phyloP scores from a whole-genome alignment of 139 green algal genomes.

The Tetradesmus obliquus region DNA sequence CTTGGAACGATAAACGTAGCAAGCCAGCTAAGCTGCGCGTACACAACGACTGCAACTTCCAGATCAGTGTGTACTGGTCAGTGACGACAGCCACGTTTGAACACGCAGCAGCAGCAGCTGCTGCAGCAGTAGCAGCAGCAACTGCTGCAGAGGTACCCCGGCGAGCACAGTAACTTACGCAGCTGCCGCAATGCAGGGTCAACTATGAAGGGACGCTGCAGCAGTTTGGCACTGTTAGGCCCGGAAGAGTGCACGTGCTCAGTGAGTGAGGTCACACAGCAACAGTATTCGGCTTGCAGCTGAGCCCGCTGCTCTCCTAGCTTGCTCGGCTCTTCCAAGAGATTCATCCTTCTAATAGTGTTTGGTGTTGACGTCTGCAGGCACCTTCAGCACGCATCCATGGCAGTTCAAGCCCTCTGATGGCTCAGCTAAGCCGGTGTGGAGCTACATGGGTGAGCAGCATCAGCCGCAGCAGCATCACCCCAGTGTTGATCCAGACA shows the following conservation, averaged over 20 bases:
- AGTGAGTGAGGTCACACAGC: not conserved
- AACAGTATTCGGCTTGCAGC: not conserved
- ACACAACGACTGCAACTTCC: not conserved
- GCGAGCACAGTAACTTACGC: not conserved
- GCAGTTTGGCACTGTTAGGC: slow-evolving; percentile 10
- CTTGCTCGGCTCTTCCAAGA: not conserved
- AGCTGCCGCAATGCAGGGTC: not conserved
- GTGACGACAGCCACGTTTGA: not conserved
- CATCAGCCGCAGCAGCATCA: not conserved
- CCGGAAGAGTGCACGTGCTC: not conserved
- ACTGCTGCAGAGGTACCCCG: not conserved
- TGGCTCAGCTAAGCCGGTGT: not conserved
- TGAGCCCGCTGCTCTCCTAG: not conserved
- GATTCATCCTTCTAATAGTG: too few relatives aligned
- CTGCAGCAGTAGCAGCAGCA: not conserved
- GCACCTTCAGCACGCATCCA: slow-evolving; percentile 61
- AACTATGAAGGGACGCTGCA: slow-evolving; percentile 8
- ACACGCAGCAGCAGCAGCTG: not conserved
- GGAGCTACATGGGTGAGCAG: slow-evolving; percentile 15
- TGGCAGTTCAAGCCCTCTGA: slow-evolving; percentile 53
- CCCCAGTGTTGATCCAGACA: too few relatives aligned
- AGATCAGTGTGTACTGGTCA: not conserved
- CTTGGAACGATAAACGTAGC: not conserved
- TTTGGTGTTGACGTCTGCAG: slow-evolving; percentile 20
- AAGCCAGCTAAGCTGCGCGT: not conserved